Percentiles rank a stretch among this genome's conserved stretches.
phyloP scores from a whole-genome alignment of 2,329 filamentous ascomycete species.

The Lojkania enalia region DNA sequence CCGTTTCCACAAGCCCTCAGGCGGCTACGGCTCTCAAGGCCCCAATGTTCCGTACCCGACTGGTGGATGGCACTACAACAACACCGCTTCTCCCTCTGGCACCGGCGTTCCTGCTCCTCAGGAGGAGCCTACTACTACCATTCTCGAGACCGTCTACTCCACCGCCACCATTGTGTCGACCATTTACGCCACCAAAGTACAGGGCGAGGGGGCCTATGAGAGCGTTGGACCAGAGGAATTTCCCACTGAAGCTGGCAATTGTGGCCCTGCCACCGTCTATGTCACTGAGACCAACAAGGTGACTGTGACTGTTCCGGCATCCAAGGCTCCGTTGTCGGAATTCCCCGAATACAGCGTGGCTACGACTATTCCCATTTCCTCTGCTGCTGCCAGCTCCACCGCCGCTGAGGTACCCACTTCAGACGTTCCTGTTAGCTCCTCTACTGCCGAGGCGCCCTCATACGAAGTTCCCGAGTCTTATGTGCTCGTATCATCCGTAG shows the following conservation, averaged over 20 bases:
- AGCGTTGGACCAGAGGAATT: slow-evolving; percentile 27
- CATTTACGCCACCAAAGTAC: slow-evolving; percentile 28
- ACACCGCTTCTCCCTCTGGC: slow-evolving; percentile 23
- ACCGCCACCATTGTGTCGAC: slow-evolving; percentile 32
- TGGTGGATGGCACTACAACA: slow-evolving; percentile 37
- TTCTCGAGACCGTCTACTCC: slow-evolving; percentile 28
- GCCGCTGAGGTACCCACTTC: slow-evolving; percentile 9
- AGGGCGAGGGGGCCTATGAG: slow-evolving; percentile 15
- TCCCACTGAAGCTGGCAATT: slow-evolving; percentile 23
- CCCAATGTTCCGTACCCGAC: slow-evolving; percentile 31
- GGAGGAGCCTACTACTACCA: slow-evolving; percentile 29
- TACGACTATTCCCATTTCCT: too few relatives aligned
- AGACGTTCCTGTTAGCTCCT: slow-evolving; percentile 3
- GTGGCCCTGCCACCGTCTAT: slow-evolving; percentile 36
- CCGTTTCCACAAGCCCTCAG: slow-evolving; percentile 33
- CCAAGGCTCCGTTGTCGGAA: slow-evolving; percentile 18
- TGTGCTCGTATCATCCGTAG: not conserved
- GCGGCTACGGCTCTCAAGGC: slow-evolving; percentile 10
- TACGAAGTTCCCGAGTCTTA: not conserved
- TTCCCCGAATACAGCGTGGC: too few relatives aligned
- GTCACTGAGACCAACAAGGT: slow-evolving; percentile 48
- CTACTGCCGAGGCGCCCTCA: slow-evolving; percentile 4
- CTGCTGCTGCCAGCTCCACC: slow-evolving; percentile 12
- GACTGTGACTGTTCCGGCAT: slow-evolving; percentile 46
- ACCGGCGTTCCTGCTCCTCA: slow-evolving; percentile 14